Evolutionary conservation across 192 early-diverging fungal species (phyloP).

Genomic region (Piromyces finnis): DNA sequence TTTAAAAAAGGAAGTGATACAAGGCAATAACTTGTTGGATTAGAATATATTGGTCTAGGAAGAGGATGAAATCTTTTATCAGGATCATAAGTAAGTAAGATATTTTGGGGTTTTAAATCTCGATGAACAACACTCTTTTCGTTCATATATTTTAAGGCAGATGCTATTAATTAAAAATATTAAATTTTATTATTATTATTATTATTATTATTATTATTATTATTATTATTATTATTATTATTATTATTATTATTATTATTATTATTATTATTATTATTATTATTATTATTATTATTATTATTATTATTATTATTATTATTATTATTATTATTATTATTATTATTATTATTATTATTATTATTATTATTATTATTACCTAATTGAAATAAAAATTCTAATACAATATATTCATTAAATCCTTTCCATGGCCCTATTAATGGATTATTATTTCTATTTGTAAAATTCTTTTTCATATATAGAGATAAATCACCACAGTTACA

Average conservation of each 20-base stretch:
- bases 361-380: background rate
- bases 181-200: too few species aligned
- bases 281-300: background rate
- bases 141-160: conserved; percentile 75
- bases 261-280: too few species aligned
- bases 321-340: background rate
- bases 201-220: background rate
- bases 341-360: too few species aligned
- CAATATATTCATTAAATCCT: conserved; percentile 63
- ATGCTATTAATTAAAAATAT: conserved; percentile 24
- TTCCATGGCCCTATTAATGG: conserved; percentile 31
- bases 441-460: conserved; percentile 1
- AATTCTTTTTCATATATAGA: conserved; percentile 48
- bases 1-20: conserved; percentile 63
- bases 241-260: background rate
- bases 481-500: conserved; percentile 91
- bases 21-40: conserved; percentile 25
- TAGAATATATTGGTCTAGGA: conserved; percentile 62
- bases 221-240: background rate
- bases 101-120: conserved; percentile 85
- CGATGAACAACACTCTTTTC: conserved; percentile 80
- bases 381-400: conserved; percentile 54
- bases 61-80: background rate
- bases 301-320: too few species aligned
- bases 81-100: background rate